phyloP scores from a whole-genome alignment of 2,329 filamentous ascomycete species.

The Talaromyces sp. region DNA sequence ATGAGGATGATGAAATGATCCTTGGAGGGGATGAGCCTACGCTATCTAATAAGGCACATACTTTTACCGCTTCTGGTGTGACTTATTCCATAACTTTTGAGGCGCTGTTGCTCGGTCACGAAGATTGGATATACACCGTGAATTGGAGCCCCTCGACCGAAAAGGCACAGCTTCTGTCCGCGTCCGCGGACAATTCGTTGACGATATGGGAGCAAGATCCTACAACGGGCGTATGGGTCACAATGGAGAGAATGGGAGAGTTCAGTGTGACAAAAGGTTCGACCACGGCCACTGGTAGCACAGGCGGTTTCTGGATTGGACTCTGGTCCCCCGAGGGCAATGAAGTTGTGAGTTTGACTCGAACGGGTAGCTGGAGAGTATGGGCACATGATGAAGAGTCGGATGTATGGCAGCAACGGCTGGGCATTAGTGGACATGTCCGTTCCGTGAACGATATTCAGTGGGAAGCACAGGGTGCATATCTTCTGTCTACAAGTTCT shows the following conservation, averaged over 20 bases:
- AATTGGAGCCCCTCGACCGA: conserved; percentile 60
- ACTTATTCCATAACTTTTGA: conserved; percentile 88
- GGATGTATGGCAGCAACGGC: conserved; percentile 71
- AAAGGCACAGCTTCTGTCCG: conserved; percentile 74
- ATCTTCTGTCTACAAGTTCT: conserved; percentile 80
- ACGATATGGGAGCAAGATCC: conserved; percentile 87
- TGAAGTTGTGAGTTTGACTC: conserved; percentile 75
- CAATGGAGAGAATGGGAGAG: conserved; percentile 79
- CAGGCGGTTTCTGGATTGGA: conserved; percentile 94
- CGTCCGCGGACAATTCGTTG: conserved; percentile 92
- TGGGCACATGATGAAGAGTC: conserved; percentile 65
- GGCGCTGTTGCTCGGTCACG: conserved; percentile 86
- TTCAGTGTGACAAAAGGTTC: conserved; percentile 94
- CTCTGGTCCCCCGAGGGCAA: conserved; percentile 79
- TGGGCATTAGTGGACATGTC: conserved; percentile 81
- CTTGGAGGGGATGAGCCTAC: conserved; percentile 57
- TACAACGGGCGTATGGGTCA: conserved; percentile 86
- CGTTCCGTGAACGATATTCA: conserved; percentile 74
- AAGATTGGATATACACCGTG: conserved; percentile 96
- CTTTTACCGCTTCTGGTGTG: conserved; percentile 58
- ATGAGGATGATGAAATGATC: conserved; percentile 35
- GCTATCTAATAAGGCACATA: conserved; percentile 84
- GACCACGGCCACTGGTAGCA: conserved; percentile 92
- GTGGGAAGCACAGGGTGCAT: conserved; percentile 79
- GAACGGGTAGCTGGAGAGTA: conserved; percentile 88